Percentiles rank a stretch among this genome's conserved stretches.
Evolutionary conservation across 2,329 filamentous ascomycete species (phyloP).

Genomic region (Aphanocladium album): DNA sequence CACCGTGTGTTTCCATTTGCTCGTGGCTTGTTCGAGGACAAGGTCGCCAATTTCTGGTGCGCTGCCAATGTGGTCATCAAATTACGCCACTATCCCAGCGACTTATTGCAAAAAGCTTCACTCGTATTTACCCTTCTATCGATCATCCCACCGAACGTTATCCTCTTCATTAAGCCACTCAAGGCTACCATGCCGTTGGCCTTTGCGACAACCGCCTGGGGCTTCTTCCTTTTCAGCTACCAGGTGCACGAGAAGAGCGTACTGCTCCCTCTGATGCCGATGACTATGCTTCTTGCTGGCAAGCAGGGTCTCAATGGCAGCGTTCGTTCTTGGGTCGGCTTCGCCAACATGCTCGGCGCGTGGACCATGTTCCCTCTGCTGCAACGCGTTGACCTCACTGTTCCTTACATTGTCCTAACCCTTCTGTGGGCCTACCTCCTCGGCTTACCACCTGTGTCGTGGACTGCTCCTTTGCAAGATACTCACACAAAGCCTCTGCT

Average conservation of each 20-base stretch:
- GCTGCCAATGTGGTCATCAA: constrained; percentile 86
- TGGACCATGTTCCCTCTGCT: constrained; percentile 96
- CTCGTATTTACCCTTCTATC: constrained; percentile 68
- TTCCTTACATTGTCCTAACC: constrained; percentile 82
- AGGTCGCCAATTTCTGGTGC: constrained; percentile 98
- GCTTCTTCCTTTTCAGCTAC: constrained; percentile 95
- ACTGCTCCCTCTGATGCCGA: constrained; percentile 83
- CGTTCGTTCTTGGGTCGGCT: constrained; percentile 86
- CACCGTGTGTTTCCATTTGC: constrained; percentile 96
- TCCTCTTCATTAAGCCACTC: constrained; percentile 73
- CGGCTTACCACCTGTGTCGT: constrained; percentile 73
- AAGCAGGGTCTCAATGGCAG: constrained; percentile 72
- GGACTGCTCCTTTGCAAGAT: constrained; percentile 61
- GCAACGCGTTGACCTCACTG: constrained; percentile 71
- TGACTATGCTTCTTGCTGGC: constrained; percentile 80
- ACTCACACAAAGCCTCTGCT: constrained; percentile 25
- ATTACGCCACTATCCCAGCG: constrained; percentile 66
- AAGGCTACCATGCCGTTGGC: constrained; percentile 74
- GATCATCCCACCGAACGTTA: constrained; percentile 71
- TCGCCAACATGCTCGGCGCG: constrained; percentile 80
- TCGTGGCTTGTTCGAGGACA: constrained; percentile 95
- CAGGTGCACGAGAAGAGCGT: constrained; percentile 99
- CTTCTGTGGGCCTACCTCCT: constrained; percentile 89
- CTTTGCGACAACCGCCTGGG: constrained; percentile 83
- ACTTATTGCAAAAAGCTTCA: constrained; percentile 70